These are phyloP conservation scores for Microcos paniculata DNA, from an alignment of 345 rosid species.

Conservation along the genomic window DNA sequence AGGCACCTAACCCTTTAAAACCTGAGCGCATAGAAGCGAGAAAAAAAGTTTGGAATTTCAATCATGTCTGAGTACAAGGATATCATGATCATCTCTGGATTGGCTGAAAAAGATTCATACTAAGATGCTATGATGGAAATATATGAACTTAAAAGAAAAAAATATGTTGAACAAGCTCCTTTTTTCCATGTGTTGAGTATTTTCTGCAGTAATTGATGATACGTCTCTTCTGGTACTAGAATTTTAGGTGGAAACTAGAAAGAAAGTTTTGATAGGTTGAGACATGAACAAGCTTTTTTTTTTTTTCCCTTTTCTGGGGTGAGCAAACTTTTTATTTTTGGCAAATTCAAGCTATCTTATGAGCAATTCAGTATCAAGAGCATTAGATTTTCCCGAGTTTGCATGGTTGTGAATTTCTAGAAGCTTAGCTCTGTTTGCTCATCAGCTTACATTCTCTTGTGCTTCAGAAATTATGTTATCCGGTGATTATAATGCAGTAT, in stretches of 20 bases:
- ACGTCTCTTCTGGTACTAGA: background rate
- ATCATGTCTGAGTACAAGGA: background rate
- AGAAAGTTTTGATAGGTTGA: background rate
- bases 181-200: background rate
- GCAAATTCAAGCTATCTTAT: background rate
- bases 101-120: background rate
- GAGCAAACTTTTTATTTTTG: background rate
- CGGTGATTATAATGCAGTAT: background rate
- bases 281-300: background rate
- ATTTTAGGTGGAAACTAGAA: background rate
- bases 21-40: background rate
- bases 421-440: background rate
- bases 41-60: background rate
- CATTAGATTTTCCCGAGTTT: no score
- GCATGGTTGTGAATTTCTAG: background rate
- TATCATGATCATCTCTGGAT: background rate
- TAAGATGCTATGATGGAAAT: background rate
- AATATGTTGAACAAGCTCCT: background rate
- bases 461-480: background rate
- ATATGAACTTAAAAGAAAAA: background rate
- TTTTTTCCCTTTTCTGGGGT: no score
- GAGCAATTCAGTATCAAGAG: no score
- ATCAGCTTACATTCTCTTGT: background rate
- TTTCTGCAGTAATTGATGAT: background rate
- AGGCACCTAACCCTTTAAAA: background rate